phyloP scores from a whole-genome alignment of 2,329 filamentous ascomycete genomes.

The Fusarium anguioides region DNA sequence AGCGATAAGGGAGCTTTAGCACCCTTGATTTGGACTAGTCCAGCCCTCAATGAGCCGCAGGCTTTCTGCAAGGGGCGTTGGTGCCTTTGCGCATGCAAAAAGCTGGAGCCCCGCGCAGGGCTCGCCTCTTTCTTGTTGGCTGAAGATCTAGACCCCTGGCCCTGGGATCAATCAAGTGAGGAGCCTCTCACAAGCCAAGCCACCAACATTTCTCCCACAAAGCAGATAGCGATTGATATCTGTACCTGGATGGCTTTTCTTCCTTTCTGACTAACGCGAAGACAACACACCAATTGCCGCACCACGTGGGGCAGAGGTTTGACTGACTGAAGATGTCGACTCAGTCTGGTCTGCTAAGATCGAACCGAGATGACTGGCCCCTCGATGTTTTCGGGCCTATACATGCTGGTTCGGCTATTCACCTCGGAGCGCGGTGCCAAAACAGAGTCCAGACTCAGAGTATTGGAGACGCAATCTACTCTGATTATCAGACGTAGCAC shows the following conservation, averaged over 20 bases:
- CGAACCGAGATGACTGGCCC: constrained; percentile 40
- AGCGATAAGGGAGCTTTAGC: constrained; percentile 14
- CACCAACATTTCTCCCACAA: constrained; percentile 20
- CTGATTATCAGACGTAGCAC: constrained; percentile 7
- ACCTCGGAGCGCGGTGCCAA: constrained; percentile 12
- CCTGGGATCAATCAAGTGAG: constrained; percentile 35
- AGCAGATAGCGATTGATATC: background rate
- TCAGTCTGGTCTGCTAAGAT: constrained; percentile 12
- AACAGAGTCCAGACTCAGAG: constrained; percentile 31
- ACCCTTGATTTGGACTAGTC: constrained; percentile 29
- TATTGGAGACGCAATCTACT: constrained; percentile 34
- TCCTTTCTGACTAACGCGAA: constrained; percentile 1
- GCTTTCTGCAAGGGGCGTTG: constrained; percentile 40
- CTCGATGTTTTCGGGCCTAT: constrained; percentile 36
- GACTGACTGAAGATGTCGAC: constrained; percentile 18
- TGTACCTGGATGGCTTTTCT: constrained; percentile 29
- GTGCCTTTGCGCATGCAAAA: constrained; percentile 42
- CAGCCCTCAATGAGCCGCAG: constrained; percentile 39
- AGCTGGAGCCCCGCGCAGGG: constrained; percentile 45
- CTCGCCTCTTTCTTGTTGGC: constrained; percentile 32
- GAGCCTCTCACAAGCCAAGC: constrained; percentile 33
- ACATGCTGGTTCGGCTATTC: constrained; percentile 30
- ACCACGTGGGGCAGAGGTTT: constrained; percentile 39
- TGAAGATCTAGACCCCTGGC: constrained; percentile 41
- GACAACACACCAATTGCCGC: constrained; percentile 24